Base-by-base conservation (phyloP, 371 early-diverging fungal genomes). In the Dipsacomyces acuminosporus region DNA sequence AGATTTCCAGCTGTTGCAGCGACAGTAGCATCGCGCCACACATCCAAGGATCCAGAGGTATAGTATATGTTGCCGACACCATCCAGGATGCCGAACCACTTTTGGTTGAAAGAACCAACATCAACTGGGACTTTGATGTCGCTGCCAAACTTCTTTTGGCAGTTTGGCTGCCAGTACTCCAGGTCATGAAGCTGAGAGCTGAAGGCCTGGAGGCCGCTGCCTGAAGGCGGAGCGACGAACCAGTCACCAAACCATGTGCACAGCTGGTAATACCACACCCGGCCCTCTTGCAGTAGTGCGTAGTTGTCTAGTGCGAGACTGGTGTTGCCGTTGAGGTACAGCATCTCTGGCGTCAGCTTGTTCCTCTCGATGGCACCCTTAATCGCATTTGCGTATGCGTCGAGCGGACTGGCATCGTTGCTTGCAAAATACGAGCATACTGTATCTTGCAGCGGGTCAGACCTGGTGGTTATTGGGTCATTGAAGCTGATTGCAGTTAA, bases 211-310 rank as follows among this genome's bases (percentile, higher is more conserved):
- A 56, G 48, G 9, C 33, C 30, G 23, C 64, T 41, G 7, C 58
- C 48, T 8, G 54, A 41, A 11, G 46, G 43, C 41, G 72, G 61
- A 11, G 71, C 74, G 11, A 72, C 76, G 61, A 80, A 80, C 74
- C 78, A 79, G 64, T 80, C 80, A 5, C 78, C 84, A 44, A 78
- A 86, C 62, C 84, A 79, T n/a, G 75, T 81, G 56, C 86, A 86
- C 2, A 66, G 62, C 51, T 83, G 83, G 59, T 75, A 81, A n/a
- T 67, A 47, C 84, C 83, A 85, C 30, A 72, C 72, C 21, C 78
- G 73, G 0, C 35, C 46, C 2, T 42, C 20, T 20, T 61, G 61
- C 35, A 41, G 48, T 38, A 56, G 33, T 0, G 56, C 42, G 19
- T 48, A 35, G 23, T 56, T 41, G 23, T 22, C 35, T 7, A 40